Evolutionary conservation across 1,284 basidiomycete genomes (phyloP).

Genomic region (Fomitiporia mediterranea): DNA sequence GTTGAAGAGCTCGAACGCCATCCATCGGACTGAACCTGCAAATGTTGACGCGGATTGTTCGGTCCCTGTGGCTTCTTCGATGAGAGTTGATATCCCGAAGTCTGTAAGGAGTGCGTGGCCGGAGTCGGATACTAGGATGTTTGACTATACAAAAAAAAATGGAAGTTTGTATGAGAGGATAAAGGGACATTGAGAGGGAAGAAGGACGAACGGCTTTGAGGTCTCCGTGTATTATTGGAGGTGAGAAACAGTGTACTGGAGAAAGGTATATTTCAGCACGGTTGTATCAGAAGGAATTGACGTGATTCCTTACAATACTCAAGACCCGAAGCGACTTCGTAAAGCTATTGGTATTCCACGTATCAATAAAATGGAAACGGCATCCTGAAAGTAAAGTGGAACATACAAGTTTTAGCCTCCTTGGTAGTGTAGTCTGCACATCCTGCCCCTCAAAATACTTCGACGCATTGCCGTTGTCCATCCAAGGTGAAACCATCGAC

Average conservation of each 20-base stretch:
- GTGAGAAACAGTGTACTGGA: constrained; percentile 18
- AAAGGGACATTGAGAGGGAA: too few species aligned
- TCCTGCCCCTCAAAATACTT: constrained; percentile 14
- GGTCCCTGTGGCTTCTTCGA: constrained; percentile 14
- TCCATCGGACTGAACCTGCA: constrained; percentile 19
- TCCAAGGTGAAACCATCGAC: constrained; percentile 20
- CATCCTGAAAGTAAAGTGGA: background rate
- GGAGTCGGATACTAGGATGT: constrained; percentile 16
- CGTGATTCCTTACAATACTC: constrained; percentile 9
- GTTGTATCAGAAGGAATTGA: background rate
- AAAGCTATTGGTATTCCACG: constrained; percentile 5
- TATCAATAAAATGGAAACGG: background rate
- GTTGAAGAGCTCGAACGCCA: constrained; percentile 18
- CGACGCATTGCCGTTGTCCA: constrained; percentile 17
- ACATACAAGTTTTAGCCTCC: constrained; percentile 15
- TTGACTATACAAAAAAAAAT: constrained; percentile 10
- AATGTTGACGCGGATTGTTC: constrained; percentile 12
- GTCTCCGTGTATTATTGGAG: constrained; percentile 18
- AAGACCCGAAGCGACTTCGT: constrained; percentile 17
- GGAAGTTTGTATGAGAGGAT: background rate
- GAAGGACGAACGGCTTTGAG: constrained; percentile 16
- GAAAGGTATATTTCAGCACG: background rate
- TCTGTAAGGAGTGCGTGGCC: constrained; percentile 17
- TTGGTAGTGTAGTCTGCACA: background rate
- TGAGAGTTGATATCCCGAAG: constrained; percentile 18